These are phyloP conservation scores for Pseudogymnoascus sp. DNA, from an alignment of 2,329 filamentous ascomycete species.

Conservation along the genomic window DNA sequence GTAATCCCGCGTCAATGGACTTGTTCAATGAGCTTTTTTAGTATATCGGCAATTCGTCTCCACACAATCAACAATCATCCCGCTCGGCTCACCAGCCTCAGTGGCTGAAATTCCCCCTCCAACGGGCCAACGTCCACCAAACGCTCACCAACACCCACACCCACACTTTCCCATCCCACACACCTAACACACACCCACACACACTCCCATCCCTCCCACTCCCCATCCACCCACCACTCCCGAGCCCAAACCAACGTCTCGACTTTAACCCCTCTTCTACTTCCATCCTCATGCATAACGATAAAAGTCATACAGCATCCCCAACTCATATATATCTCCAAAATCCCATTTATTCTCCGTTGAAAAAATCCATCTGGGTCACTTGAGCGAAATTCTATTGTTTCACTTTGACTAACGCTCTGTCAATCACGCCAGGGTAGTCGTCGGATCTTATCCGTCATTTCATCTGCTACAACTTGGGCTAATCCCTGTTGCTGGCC, in stretches of 20 bases:
- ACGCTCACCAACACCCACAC: not conserved
- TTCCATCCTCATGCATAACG: constrained; percentile 4
- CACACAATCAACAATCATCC: not conserved
- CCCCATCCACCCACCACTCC: not conserved
- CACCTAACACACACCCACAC: not conserved
- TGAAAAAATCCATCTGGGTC: not conserved
- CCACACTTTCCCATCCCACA: not conserved
- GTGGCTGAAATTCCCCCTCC: not conserved
- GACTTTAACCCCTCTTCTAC: constrained; percentile 2
- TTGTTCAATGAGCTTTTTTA: not conserved
- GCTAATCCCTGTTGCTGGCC: constrained; percentile 1
- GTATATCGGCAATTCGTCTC: constrained; percentile 7
- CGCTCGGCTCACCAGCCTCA: constrained; percentile 1
- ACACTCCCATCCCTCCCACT: not conserved
- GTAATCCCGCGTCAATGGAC: not conserved
- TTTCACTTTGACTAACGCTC: not conserved
- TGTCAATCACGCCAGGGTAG: not conserved
- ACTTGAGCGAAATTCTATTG: not conserved
- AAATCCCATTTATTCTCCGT: not conserved
- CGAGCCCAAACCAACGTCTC: not conserved
- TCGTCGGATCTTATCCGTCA: not conserved
- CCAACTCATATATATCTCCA: not conserved
- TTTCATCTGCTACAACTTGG: constrained; percentile 1
- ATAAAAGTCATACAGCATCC: not conserved
- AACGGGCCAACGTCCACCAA: not conserved